phyloP scores from a whole-genome alignment of 2,329 filamentous ascomycete species.

The Aspergillus amoenus region DNA sequence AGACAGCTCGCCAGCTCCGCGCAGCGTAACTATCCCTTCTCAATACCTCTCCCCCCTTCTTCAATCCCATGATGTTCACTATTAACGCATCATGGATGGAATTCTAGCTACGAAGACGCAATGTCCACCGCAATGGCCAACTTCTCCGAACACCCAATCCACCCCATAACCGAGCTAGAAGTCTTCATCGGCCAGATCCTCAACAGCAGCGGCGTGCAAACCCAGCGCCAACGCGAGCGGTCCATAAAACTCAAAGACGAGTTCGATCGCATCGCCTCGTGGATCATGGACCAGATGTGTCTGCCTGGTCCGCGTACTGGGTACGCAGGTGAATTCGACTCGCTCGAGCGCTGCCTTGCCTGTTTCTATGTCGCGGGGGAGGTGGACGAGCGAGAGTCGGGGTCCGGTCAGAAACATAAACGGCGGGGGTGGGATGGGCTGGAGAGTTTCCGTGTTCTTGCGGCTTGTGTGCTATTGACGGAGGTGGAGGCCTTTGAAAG shows the following conservation, averaged over 20 bases:
- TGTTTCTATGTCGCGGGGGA: constrained; percentile 16
- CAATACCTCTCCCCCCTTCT: not conserved
- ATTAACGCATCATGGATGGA: not conserved
- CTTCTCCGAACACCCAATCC: constrained; percentile 42
- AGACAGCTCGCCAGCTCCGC: constrained; percentile 17
- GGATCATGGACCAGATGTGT: constrained; percentile 17
- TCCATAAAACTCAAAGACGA: constrained; percentile 46
- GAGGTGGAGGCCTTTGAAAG: constrained; percentile 18
- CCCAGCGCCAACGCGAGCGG: constrained; percentile 40
- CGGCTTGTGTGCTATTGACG: constrained; percentile 17
- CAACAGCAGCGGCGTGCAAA: constrained; percentile 46
- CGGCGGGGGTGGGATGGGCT: constrained; percentile 9
- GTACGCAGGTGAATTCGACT: constrained; percentile 4
- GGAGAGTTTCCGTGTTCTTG: constrained; percentile 18
- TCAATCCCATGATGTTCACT: not conserved
- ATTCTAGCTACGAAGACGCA: constrained; percentile 52
- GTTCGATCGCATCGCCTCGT: constrained; percentile 31
- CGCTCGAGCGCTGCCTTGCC: constrained; percentile 18
- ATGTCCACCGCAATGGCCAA: constrained; percentile 50
- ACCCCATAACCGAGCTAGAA: constrained; percentile 52
- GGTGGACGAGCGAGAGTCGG: not conserved
- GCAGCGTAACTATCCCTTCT: constrained; percentile 2
- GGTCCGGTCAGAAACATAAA: not conserved
- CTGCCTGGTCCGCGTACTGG: not conserved
- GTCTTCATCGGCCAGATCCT: constrained; percentile 60